phyloP scores from a whole-genome alignment of 2,329 filamentous ascomycete species.

The Cordyceps farinosa region DNA sequence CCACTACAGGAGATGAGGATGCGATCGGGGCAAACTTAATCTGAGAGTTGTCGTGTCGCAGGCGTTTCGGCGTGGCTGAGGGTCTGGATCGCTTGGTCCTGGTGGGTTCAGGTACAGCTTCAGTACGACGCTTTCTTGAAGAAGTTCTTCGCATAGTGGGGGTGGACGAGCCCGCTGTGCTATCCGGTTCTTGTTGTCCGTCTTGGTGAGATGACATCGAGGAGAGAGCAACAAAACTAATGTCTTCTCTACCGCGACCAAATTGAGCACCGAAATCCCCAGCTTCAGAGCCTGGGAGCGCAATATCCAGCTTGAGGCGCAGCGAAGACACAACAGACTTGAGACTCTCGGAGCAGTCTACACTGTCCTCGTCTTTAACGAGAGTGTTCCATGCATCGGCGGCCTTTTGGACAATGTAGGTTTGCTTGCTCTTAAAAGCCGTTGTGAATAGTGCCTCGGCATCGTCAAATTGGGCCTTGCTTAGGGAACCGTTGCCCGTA shows the following conservation, averaged over 20 bases:
- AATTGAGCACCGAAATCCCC: conserved; percentile 38
- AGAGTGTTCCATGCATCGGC: conserved; percentile 64
- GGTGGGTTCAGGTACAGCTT: not conserved
- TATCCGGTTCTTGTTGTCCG: conserved; percentile 17
- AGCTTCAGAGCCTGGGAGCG: conserved; percentile 42
- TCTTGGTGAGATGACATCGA: conserved; percentile 29
- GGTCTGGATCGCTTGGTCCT: conserved; percentile 23
- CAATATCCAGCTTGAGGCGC: conserved; percentile 48
- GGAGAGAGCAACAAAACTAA: conserved; percentile 31
- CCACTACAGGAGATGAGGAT: conserved; percentile 48
- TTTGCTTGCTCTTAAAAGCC: conserved; percentile 57
- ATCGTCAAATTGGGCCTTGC: conserved; percentile 44
- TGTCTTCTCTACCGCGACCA: conserved; percentile 46
- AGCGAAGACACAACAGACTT: conserved; percentile 60
- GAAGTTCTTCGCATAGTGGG: conserved; percentile 21
- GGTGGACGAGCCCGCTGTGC: conserved; percentile 15
- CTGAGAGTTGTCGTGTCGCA: conserved; percentile 79
- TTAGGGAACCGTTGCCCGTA: conserved; percentile 32
- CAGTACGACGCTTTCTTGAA: conserved; percentile 20
- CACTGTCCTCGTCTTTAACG: conserved; percentile 56
- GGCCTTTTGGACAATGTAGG: conserved; percentile 48
- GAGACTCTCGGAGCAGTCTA: conserved; percentile 64
- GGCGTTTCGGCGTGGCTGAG: conserved; percentile 46
- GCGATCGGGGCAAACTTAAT: conserved; percentile 70
- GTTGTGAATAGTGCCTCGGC: conserved; percentile 55